Base-by-base conservation (phyloP, 192 early-diverging fungal species). In the Backusella sp. region DNA sequence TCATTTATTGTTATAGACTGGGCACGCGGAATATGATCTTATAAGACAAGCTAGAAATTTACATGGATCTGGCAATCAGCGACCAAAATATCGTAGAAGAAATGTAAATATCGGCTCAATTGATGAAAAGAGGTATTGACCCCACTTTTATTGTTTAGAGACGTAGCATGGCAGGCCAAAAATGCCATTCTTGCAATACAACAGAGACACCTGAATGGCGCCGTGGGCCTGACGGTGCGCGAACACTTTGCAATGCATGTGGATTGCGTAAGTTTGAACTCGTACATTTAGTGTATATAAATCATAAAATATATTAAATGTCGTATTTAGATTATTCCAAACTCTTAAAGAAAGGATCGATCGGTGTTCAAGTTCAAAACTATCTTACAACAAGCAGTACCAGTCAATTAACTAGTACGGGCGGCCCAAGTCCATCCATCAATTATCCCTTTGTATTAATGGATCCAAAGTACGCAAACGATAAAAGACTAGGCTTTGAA, bases 221-320 rank as follows among this genome's bases (percentile, higher is more conserved):
- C 19, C 91, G 96, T 23, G 96, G 96, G 2, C 96, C 96, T 19
- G 92, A 93, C 52, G 96, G 96, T 23, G 91, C 93, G 8, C 86
- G 96, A 36, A 97, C 96, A 8, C 88, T 98, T 23, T 98, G 96
- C 84, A 98, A 98, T 84, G 96, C 96, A 0, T 96, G 96, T 82
- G 96, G 96, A 17, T 87, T 94, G 56, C 92, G 92, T 93, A 87
- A 89, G 91, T 91, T n/a, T 41, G 7, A 12, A 41, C 32, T 32
- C 3, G 32, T 32, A 32, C 32, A 32, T 32, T 32, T 32, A 32
- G n/a, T n/a, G n/a, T n/a, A 3, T 32, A 32, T 32, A 32, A 32
- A 32, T 2, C 32, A 32, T 32, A 32, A 32, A 39, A 39, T 39
- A 39, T 19, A 11, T 44, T 5, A 44, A 4, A 14, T 19, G 12